These are phyloP conservation scores for Ophiocordyceps polyrhachis-furcata DNA, from an alignment of 2,329 filamentous ascomycete genomes.

Conservation along the genomic window DNA sequence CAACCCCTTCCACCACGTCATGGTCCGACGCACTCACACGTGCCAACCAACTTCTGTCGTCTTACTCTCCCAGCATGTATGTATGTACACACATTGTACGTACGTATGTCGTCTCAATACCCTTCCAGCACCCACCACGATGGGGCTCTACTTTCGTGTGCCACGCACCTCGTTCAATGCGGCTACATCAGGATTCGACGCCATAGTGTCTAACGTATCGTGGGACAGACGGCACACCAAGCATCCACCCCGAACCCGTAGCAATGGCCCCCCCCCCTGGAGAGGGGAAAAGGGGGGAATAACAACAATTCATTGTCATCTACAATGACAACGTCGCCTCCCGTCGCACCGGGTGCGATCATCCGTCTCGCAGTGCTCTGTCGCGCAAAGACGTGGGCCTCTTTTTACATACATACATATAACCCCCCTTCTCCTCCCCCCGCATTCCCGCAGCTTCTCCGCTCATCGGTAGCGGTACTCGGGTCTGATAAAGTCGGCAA, in stretches of 20 bases:
- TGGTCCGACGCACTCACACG: too few species aligned
- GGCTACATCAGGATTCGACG: too few species aligned
- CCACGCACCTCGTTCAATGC: background rate
- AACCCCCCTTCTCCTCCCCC: too few species aligned
- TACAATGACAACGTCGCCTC: conserved; percentile 15
- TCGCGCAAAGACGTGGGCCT: background rate
- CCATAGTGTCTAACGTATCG: background rate
- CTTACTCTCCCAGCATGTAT: background rate
- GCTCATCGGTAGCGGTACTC: conserved; percentile 61
- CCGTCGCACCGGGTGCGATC: conserved; percentile 4
- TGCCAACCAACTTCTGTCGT: background rate
- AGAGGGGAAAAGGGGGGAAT: conserved; percentile 1
- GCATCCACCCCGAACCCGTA: conserved; percentile 10
- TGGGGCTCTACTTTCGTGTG: background rate
- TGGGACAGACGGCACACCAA: background rate
- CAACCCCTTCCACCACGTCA: background rate
- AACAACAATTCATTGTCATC: conserved; percentile 19
- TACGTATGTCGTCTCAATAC: background rate
- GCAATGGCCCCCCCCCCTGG: background rate
- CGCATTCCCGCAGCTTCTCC: conserved; percentile 1
- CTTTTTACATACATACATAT: too few species aligned
- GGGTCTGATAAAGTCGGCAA: conserved; percentile 88
- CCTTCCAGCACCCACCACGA: background rate
- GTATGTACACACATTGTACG: too few species aligned
- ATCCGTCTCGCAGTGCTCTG: background rate